Conservation (phyloP, 208 protist genomes). For the Phytomonas sp. region DNA sequence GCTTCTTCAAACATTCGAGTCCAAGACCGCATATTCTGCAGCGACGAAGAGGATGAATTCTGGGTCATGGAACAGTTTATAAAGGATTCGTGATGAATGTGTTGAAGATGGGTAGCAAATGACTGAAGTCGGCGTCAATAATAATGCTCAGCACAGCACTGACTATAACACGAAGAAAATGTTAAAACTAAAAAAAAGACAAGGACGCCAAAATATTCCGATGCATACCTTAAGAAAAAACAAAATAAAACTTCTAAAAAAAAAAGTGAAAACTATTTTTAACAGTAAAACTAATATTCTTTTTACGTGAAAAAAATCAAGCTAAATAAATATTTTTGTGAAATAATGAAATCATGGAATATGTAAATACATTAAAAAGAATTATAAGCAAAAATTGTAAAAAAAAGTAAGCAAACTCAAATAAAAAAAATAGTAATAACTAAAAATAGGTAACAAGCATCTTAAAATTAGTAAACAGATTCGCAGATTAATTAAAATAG, state of each 20-base stretch:
- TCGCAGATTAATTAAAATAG: constrained; percentile 2
- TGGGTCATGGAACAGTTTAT: neutral
- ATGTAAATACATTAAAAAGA: too few relatives aligned
- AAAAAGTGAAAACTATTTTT: neutral
- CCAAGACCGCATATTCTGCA: neutral
- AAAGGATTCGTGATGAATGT: neutral
- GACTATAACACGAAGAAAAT: too few relatives aligned
- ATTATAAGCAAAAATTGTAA: constrained; percentile 3
- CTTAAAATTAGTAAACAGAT: constrained; percentile 4
- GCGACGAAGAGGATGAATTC: neutral
- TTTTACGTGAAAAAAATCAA: too few relatives aligned
- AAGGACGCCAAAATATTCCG: neutral
- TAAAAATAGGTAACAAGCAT: too few relatives aligned
- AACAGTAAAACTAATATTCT: too few relatives aligned
- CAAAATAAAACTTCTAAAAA: constrained; percentile 6
- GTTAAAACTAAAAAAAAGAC: neutral
- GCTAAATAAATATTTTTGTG: too few relatives aligned
- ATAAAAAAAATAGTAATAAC: neutral
- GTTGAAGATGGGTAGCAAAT: neutral
- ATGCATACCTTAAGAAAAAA: neutral
- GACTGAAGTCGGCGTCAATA: too few relatives aligned
- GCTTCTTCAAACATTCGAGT: neutral
- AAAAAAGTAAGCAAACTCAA: neutral
- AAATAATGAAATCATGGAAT: too few relatives aligned
- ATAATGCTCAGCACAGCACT: too few relatives aligned